These are phyloP conservation scores for Aspergillus fischeri DNA, from an alignment of 2,329 filamentous ascomycete genomes.

Conservation along the genomic window DNA sequence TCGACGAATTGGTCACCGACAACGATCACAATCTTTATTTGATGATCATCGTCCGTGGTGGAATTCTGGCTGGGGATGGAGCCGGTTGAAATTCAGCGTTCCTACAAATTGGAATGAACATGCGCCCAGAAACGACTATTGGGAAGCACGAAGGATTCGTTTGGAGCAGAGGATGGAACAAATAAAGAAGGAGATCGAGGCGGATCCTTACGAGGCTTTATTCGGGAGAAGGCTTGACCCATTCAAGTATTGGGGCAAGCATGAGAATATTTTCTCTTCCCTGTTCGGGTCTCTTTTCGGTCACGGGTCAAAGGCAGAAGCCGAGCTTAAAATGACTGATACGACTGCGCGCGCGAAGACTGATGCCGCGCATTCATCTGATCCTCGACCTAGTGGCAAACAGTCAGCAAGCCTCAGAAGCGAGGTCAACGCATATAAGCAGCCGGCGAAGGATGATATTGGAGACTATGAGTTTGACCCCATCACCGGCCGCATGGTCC, in stretches of 20 bases:
- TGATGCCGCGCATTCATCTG: constrained; percentile 1
- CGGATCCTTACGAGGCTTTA: constrained; percentile 38
- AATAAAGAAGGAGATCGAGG: constrained; percentile 32
- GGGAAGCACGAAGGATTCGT: constrained; percentile 19
- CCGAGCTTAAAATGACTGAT: not conserved
- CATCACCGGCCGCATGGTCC: constrained; percentile 40
- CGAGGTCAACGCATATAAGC: not conserved
- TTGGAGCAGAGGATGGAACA: constrained; percentile 32
- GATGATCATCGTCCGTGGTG: constrained; percentile 11
- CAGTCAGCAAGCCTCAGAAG: not conserved
- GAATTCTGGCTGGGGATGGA: constrained; percentile 13
- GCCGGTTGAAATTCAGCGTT: not conserved
- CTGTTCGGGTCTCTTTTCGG: constrained; percentile 29
- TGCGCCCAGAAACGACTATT: constrained; percentile 8
- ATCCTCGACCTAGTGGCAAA: not conserved
- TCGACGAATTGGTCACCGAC: not conserved
- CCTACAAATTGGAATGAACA: not conserved
- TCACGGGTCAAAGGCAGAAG: constrained; percentile 3
- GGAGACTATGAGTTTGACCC: constrained; percentile 36
- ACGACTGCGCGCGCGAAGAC: not conserved
- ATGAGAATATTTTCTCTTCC: constrained; percentile 24
- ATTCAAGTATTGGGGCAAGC: constrained; percentile 15
- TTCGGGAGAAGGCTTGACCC: constrained; percentile 35
- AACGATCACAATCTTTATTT: not conserved
- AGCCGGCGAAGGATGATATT: not conserved